Evolutionary conservation across 2,329 filamentous ascomycete genomes (phyloP), one percentile per base, ranked within the genome.

Genomic region (Coniochaeta sp.): DNA sequence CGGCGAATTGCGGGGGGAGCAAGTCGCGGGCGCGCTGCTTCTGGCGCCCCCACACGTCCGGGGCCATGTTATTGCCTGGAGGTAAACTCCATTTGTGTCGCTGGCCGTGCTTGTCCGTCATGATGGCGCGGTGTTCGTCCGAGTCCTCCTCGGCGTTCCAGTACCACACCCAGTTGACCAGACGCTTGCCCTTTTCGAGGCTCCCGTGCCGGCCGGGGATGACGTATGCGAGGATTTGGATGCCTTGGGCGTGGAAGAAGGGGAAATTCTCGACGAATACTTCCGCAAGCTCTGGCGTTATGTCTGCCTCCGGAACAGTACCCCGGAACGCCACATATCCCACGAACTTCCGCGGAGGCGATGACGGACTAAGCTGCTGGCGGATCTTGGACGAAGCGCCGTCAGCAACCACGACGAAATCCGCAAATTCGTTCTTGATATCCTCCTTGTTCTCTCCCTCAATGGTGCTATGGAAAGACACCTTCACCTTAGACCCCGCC

Each of bases 131-230:
- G 48, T 40, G 28, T 8, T 50, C 48, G 13, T 40, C 27, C 32
- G 48, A 40, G 16, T 18, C 20, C 5, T 27, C 32, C 16, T 27
- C 32, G 13, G 30, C 33, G 33, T 50, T 50, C 32, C 31, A 38
- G 33, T 50, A 50, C 48, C 48, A 50, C 20, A 40, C 48, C 48
- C 48, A 50, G 24, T 50, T 50, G 16, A 50, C 24, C 9, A 26
- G 16, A 4, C 48, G 32, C 32, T 42, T 38, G 22, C 48, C 48
- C 14, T 12, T 4, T n/a, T 26, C 48, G 3, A 42, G 2, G 14
- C 20, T 40, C 12, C 48, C 48, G 24, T 30, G n/a, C 7, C 14
- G 6, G 10, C 32, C 48, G 3, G 48, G 48, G 16, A 40, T 40
- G 32, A 40, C 32, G 13, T 50, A 40, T 6, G 48, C 48, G 14